Percentiles rank a stretch among this genome's conserved stretches.
Conservation (phyloP, 116 monocot species). For the Iris pallida region DNA sequence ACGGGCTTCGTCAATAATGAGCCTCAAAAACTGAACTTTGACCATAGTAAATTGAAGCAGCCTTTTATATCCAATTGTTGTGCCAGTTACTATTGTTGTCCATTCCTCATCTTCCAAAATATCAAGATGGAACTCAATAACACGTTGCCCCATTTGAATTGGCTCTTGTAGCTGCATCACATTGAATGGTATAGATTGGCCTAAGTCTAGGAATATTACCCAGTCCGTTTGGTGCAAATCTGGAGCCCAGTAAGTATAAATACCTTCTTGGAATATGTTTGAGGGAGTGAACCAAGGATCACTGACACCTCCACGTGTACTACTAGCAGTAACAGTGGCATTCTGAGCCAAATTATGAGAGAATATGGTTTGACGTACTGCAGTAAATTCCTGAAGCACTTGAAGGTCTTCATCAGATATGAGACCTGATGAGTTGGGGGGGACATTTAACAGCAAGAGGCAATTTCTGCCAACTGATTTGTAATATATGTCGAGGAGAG, state of each 20-base stretch:
- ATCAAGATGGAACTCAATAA: constrained; percentile 70
- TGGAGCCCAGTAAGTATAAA: constrained; percentile 83
- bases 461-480: constrained; percentile 86
- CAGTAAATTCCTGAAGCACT: constrained; percentile 71
- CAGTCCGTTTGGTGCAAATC: constrained; percentile 37
- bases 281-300: constrained; percentile 34
- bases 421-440: constrained; percentile 87
- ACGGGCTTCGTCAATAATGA: constrained; percentile 59
- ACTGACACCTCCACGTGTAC: constrained; percentile 39
- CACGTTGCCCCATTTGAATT: constrained; percentile 93
- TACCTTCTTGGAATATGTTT: constrained; percentile 53
- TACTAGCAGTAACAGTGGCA: constrained; percentile 58
- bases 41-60: constrained; percentile 50
- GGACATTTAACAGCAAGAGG: constrained; percentile 72
- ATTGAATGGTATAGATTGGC: constrained; percentile 44
- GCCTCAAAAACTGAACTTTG: constrained; percentile 40
- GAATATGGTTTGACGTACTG: constrained; percentile 56
- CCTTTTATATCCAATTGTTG: constrained; percentile 89
- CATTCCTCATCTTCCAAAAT: constrained; percentile 41
- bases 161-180: constrained; percentile 81
- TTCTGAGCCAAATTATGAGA: constrained; percentile 57
- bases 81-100: constrained; percentile 42
- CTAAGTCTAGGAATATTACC: constrained; percentile 49
- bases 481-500: constrained; percentile 80
- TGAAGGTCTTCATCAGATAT: constrained; percentile 79